phyloP scores from a whole-genome alignment of 2,329 filamentous ascomycete species.

The Colletotrichum sansevieriae region DNA sequence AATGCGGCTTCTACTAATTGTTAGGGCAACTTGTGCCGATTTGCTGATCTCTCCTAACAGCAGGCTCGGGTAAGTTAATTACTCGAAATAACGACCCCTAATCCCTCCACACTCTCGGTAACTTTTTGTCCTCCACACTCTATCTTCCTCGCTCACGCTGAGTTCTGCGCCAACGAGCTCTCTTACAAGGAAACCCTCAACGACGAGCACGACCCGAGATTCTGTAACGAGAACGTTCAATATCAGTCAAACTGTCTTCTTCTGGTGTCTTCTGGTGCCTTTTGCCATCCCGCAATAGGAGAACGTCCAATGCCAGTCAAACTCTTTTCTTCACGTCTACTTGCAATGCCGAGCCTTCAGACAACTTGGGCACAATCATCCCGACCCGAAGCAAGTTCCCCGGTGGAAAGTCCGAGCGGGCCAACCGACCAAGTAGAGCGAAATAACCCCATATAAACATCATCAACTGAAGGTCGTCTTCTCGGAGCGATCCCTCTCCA shows the following conservation, averaged over 20 bases:
- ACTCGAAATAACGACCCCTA: no score
- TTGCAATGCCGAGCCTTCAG: not conserved
- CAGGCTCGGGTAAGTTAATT: not conserved
- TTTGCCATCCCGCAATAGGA: no score
- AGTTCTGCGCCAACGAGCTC: not conserved
- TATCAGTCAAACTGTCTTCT: not conserved
- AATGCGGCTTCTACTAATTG: slow-evolving; percentile 4
- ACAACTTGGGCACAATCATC: slow-evolving; percentile 11
- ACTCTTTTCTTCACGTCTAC: not conserved
- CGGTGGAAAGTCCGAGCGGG: slow-evolving; percentile 17
- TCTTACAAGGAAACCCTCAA: not conserved
- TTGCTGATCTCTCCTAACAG: not conserved
- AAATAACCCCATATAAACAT: not conserved
- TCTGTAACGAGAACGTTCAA: slow-evolving; percentile 6
- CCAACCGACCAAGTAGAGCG: not conserved
- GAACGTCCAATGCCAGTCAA: no score
- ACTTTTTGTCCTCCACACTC: no score
- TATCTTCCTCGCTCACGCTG: not conserved
- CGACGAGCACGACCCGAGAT: slow-evolving; percentile 2
- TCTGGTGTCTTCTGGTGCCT: no score
- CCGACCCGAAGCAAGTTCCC: slow-evolving; percentile 10
- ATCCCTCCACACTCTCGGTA: no score
- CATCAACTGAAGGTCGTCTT: not conserved
- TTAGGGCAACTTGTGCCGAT: slow-evolving; percentile 22
- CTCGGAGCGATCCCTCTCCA: slow-evolving; percentile 10